Base-by-base conservation (phyloP, 2,329 filamentous ascomycete genomes). In the Penicillium sp. region DNA sequence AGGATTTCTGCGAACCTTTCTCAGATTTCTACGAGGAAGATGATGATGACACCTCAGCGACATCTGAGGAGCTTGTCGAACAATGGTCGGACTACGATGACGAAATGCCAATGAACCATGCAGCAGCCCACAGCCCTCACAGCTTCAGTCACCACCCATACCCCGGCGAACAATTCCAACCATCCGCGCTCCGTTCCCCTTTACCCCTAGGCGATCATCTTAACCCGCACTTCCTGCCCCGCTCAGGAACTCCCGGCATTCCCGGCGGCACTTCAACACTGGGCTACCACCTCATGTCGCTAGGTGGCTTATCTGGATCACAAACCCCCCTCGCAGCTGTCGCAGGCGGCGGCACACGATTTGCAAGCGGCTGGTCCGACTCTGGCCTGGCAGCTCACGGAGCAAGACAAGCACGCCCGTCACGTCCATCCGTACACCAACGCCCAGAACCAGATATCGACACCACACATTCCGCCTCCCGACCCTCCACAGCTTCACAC, bases 1-100 rank as follows among this genome's bases (percentile, higher is more conserved):
- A 97, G 77, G 95, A 98, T 74, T 93, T 99, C 60, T 96, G 93
- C 67, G 93, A 99, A 72, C 95, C 95, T 2, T 83, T 98, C 57
- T 88, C 92, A 0, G 95, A 99, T 69, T 99, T 99, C 72, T 99
- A 99, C 79, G 95, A 97, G 37, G 88, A 89, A 58, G 83, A 84
- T 23, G 81, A 85, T 26, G 83, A 84, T 39, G 83, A 72, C 21
- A 60, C 68, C 14, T 76, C 75, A 14, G 72, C 72, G n/a, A 64
- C 68, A 13, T 74, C 73, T 2, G 73, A 74, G 44, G 73, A 72
- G 51, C 65, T 72, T 48, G 61, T 62, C 27, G 67, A 67, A 44
- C 66, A 69, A 58, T 65, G 62, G 59, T 62, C 67, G 9, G 61
- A 64, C 44, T 73, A 69, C 55, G 71, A 66, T 50, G 70, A 74